Evolutionary conservation across 768 basidiomycete species (phyloP).

Genomic region (Arthromyces matolae): DNA sequence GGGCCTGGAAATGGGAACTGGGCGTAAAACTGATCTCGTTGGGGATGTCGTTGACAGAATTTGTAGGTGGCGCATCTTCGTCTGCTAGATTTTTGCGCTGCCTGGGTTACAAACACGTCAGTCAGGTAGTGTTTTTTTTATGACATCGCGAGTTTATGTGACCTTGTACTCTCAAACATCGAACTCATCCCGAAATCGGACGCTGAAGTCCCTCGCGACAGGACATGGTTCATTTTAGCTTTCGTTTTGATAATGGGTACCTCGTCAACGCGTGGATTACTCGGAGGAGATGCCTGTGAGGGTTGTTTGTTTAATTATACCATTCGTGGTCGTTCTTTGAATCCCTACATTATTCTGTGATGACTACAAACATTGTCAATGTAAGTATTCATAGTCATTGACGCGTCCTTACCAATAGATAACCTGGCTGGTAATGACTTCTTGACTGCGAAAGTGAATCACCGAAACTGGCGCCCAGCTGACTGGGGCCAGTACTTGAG

Average conservation of each 20-base stretch:
- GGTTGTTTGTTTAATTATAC: neutral
- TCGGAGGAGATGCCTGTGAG: slow-evolving; percentile 44
- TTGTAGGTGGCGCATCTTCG: slow-evolving; percentile 78
- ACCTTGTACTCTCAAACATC: slow-evolving; percentile 78
- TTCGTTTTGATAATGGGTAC: slow-evolving; percentile 74
- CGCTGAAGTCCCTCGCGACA: slow-evolving; percentile 53
- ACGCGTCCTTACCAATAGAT: slow-evolving; percentile 62
- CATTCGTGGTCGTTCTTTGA: neutral
- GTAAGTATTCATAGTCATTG: neutral
- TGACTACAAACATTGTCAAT: slow-evolving; percentile 19
- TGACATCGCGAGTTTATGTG: too few species aligned
- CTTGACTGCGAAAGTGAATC: slow-evolving; percentile 70
- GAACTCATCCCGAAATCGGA: slow-evolving; percentile 81
- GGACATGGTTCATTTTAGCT: slow-evolving; percentile 71
- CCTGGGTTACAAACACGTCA: slow-evolving; percentile 26
- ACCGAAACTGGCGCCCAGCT: slow-evolving; percentile 51
- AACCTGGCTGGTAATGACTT: slow-evolving; percentile 77
- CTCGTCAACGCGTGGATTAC: slow-evolving; percentile 65
- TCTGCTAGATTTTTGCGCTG: slow-evolving; percentile 63
- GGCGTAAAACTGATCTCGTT: slow-evolving; percentile 44
- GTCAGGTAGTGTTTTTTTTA: neutral
- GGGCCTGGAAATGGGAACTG: slow-evolving; percentile 35
- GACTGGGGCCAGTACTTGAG: slow-evolving; percentile 32
- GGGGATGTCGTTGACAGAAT: slow-evolving; percentile 72
- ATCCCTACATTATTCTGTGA: slow-evolving; percentile 55